Conservation (phyloP, 2,329 filamentous ascomycete genomes). For the Aspergillus fischeri region DNA sequence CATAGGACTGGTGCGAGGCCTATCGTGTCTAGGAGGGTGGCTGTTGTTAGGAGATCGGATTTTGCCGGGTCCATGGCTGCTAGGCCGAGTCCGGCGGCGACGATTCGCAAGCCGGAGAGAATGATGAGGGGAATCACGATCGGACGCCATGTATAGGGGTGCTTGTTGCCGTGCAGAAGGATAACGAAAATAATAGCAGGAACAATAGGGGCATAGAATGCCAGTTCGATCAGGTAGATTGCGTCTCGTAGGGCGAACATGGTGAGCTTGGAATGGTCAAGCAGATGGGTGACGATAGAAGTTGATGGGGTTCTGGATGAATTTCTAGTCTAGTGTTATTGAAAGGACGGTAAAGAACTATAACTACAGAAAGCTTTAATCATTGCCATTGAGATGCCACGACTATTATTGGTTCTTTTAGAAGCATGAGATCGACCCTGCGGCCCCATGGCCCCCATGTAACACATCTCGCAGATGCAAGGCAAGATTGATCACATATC, state of each 20-base stretch:
- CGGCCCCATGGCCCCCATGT: too few relatives aligned
- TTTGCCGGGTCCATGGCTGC: constrained; percentile 10
- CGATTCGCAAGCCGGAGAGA: constrained; percentile 9
- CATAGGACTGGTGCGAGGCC: constrained; percentile 13
- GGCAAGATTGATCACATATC: too few relatives aligned
- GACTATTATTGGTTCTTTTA: too few relatives aligned
- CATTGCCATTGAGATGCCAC: too few relatives aligned
- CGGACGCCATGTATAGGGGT: constrained; percentile 15
- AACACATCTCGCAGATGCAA: too few relatives aligned
- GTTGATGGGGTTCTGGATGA: not conserved
- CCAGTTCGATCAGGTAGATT: constrained; percentile 15
- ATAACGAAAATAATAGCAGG: constrained; percentile 13
- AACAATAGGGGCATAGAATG: constrained; percentile 13
- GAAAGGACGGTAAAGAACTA: too few relatives aligned
- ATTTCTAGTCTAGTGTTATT: too few relatives aligned
- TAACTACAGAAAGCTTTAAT: too few relatives aligned
- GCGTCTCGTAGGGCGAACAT: constrained; percentile 14
- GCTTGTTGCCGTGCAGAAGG: constrained; percentile 11
- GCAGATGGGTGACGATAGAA: not conserved
- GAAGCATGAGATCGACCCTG: too few relatives aligned
- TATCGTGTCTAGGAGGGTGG: constrained; percentile 14
- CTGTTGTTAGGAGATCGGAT: constrained; percentile 11
- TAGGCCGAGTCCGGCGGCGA: constrained; percentile 7
- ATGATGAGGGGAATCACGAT: constrained; percentile 12
- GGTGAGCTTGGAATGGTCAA: constrained; percentile 3